A percentile compares a stretch with the other conserved stretches of the same genome.
Conservation (phyloP, 2,329 filamentous ascomycete species). For the Grosmannia serpens region DNA sequence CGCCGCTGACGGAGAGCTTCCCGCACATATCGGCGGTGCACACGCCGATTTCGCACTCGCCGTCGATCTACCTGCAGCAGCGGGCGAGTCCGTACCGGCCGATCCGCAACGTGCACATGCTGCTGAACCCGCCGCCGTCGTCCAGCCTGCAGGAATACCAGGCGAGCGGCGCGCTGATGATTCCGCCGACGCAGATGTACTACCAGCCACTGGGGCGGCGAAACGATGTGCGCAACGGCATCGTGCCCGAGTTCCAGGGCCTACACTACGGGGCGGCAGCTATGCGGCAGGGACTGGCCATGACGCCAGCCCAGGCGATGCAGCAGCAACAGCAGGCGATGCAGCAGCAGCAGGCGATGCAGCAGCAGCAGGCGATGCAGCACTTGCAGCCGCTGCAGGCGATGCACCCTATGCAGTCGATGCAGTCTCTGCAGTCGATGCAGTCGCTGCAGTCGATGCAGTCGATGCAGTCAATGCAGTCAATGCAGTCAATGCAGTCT, state of each 20-base stretch:
- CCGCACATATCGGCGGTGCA: slow-evolving; percentile 33
- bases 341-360: not conserved
- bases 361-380: slow-evolving; percentile 1
- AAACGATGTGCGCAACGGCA: slow-evolving; percentile 55
- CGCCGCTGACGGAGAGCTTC: slow-evolving; percentile 54
- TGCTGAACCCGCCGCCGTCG: slow-evolving; percentile 80
- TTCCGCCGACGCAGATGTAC: slow-evolving; percentile 65
- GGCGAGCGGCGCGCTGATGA: slow-evolving; percentile 25
- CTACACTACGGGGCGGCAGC: not conserved
- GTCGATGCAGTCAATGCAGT: not conserved
- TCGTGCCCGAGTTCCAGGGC: slow-evolving; percentile 50
- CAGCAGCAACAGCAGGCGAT: slow-evolving; percentile 2
- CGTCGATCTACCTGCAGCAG: slow-evolving; percentile 77
- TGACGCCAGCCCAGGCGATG: slow-evolving; percentile 7
- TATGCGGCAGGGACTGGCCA: slow-evolving; percentile 6
- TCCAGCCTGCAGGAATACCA: slow-evolving; percentile 66
- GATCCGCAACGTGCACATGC: slow-evolving; percentile 75
- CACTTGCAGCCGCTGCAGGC: not conserved
- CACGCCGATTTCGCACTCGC: slow-evolving; percentile 66
- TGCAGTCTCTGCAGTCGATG: not conserved
- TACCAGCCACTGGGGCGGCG: slow-evolving; percentile 66
- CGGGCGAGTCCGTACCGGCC: slow-evolving; percentile 88
- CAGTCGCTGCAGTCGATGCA: not conserved
- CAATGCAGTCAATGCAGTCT: not conserved
- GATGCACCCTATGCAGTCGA: not conserved